Evolutionary conservation across 805 yeast species (phyloP).

Genomic region (Zygotorulaspora danielsina): DNA sequence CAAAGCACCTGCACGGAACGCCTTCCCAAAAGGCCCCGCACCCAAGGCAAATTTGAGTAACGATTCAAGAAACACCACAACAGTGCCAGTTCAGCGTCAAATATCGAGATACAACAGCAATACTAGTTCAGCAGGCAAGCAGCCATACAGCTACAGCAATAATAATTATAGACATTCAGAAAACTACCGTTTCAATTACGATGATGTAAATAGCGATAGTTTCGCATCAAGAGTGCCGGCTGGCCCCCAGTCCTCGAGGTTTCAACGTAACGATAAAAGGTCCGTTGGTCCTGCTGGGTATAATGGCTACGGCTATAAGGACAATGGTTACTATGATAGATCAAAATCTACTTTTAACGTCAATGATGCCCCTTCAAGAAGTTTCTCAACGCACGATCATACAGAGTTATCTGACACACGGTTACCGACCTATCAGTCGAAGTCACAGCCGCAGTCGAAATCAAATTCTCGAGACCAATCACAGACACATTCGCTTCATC

Average conservation of each 20-base stretch:
- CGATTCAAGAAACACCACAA: neutral
- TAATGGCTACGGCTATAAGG: conserved; percentile 2
- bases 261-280: conserved; percentile 7
- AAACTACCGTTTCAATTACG: conserved; percentile 1
- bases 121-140: neutral
- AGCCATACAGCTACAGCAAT: conserved; percentile 1
- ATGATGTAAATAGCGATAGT: neutral
- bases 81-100: conserved; percentile 1
- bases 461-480: neutral
- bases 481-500: neutral
- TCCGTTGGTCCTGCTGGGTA: conserved; percentile 3
- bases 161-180: conserved; percentile 1
- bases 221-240: conserved; percentile 5
- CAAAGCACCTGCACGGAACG: conserved; percentile 10
- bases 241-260: conserved; percentile 12
- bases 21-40: conserved; percentile 16
- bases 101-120: conserved; percentile 4
- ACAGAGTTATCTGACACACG: conserved; percentile 2
- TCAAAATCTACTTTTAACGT: conserved; percentile 1
- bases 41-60: conserved; percentile 1
- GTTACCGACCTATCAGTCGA: neutral
- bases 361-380: neutral
- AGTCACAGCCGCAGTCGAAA: neutral
- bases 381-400: neutral
- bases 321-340: conserved; percentile 2